Base-by-base conservation (phyloP, 2,329 filamentous ascomycete genomes). In the Lecanicillium sp. region DNA sequence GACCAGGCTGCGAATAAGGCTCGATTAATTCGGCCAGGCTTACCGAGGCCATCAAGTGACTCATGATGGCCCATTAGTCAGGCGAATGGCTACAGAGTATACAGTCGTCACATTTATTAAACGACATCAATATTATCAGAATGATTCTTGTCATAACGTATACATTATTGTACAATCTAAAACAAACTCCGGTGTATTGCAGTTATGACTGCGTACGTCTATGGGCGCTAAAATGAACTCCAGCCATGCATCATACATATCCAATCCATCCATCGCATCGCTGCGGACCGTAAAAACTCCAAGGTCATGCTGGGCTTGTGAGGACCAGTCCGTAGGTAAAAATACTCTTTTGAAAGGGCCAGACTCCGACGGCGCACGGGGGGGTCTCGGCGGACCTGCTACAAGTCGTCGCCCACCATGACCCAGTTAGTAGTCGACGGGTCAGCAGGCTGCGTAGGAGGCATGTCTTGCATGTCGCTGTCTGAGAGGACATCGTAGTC, bases 371-470 rank as follows among this genome's bases (percentile, higher is more conserved):
- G 56, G 56, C 44, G 47, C 51, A 54, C 56, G 55, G 57, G 58
- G 62, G 59, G 58, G 59, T 58, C 47, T 51, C 43, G 55, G 61
- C 64, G 67, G 67, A 69, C 66, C 60, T 72, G 67, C 61, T 72
- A 67, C 67, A 63, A 70, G 68, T 64, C 70, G 64, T 71, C 68
- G 58, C 64, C 66, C 56, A 73, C 60, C 60, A 72, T 61, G 29
- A 71, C 62, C 69, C 69, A 73, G 52, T 64, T 57, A 35, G 65
- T 67, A 20, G 61, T 56, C 44, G 56, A 47, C n/a, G 45, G 8
- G 35, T 48, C 56, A 29, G 58, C 54, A 38, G 56, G 58, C 56
- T 54, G 56, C 48, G 38, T 64, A 51, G 57, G 55, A 27, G 60
- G 64, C 9, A 55, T 46, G 37, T 62, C 52, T n/a, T 63, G 61